phyloP scores from a whole-genome alignment of 257 asterid genomes.

The Petrea volubilis region DNA sequence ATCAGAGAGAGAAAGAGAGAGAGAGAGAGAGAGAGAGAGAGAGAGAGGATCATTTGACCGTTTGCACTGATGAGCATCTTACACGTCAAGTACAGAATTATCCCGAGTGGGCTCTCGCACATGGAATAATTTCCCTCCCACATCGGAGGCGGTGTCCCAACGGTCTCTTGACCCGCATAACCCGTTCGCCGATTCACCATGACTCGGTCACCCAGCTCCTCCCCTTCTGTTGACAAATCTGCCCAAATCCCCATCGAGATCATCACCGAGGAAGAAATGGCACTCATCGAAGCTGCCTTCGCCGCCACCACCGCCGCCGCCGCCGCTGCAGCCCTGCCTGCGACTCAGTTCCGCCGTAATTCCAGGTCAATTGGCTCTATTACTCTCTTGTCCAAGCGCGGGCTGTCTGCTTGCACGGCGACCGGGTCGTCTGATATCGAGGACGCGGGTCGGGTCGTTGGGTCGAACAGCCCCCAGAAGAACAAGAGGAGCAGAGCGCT shows the following conservation, averaged over 20 bases:
- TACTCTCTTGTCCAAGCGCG: conserved; percentile 59
- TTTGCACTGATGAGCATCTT: too few relatives aligned
- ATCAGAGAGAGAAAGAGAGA: too few relatives aligned
- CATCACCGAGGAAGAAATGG: conserved; percentile 76
- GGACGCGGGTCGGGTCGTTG: conserved; percentile 44
- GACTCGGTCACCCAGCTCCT: conserved; percentile 39
- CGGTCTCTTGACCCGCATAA: conserved; percentile 22
- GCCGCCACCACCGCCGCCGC: conserved; percentile 43
- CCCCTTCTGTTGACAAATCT: conserved; percentile 19
- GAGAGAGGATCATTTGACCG: too few relatives aligned
- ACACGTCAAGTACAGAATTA: not conserved
- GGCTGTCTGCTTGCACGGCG: conserved; percentile 43
- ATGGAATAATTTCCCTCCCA: conserved; percentile 16
- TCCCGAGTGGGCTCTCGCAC: conserved; percentile 16
- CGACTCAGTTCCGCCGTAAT: conserved; percentile 28
- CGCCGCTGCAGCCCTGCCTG: conserved; percentile 35
- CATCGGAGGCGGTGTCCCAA: conserved; percentile 27
- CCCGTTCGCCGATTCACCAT: conserved; percentile 38
- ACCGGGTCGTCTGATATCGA: conserved; percentile 64
- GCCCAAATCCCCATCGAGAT: conserved; percentile 62
- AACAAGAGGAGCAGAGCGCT: conserved; percentile 36
- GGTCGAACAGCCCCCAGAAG: conserved; percentile 34
- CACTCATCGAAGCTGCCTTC: conserved; percentile 74
- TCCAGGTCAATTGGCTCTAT: conserved; percentile 54
- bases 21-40: too few relatives aligned